Base-by-base conservation (phyloP, 139 green algal species). In the Volvox reticuliferus region DNA sequence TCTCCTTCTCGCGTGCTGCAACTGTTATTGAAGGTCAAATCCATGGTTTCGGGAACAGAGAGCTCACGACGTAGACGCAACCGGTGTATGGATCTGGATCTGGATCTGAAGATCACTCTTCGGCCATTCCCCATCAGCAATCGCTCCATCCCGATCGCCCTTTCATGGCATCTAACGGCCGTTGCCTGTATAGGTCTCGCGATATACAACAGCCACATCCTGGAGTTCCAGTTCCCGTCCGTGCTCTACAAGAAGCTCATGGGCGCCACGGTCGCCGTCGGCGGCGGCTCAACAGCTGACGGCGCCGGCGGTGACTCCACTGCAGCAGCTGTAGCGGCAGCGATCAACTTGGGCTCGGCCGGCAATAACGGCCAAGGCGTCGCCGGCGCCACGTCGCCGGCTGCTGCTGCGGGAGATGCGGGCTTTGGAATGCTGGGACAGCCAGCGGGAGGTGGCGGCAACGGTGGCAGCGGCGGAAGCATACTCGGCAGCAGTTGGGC, bases 121-220 rank as follows among this genome's bases (percentile, higher is more conserved):
- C n/a, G n/a, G n/a, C n/a, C n/a, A n/a, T n/a, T n/a, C n/a, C n/a
- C n/a, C n/a, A n/a, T n/a, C n/a, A n/a, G n/a, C n/a, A n/a, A n/a
- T n/a, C n/a, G n/a, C n/a, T n/a, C n/a, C n/a, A n/a, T n/a, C n/a
- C n/a, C n/a, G n/a, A n/a, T n/a, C n/a, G n/a, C n/a, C n/a, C n/a
- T n/a, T n/a, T n/a, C n/a, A n/a, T n/a, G n/a, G n/a, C n/a, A n/a
- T n/a, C n/a, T n/a, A n/a, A n/a, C 44, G 44, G 44, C 44, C 9
- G 44, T 55, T 55, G 44, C 19, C 63, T 71, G 62, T 36, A 18
- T 73, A 91, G 89, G 94, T 37, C 95, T 99, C 17, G 98, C 98
- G 32, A 98, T 99, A 80, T 99, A 99, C 96, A 99, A 99, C 92
- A 90, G 82, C 73, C 94, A 97, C 92, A 96, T 98, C 68, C 95